Evolutionary conservation across 805 yeast genomes (phyloP), one percentile per base, ranked within the genome.

Genomic region (Grigorovia transvaalensis): DNA sequence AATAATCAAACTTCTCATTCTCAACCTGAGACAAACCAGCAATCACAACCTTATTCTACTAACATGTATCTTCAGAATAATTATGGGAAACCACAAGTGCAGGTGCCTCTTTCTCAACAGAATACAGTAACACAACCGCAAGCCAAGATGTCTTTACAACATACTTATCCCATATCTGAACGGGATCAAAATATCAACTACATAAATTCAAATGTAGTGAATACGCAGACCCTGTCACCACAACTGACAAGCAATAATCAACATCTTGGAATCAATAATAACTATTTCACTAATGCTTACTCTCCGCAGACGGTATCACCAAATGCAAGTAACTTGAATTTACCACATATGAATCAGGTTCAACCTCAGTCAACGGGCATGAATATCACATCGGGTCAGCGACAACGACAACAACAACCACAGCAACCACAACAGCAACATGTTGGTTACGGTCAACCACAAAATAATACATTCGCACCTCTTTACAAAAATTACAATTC

Each of bases 301-400:
- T 61, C 63, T 45, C 66, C 68, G 1, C 51, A 51, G 45, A 56
- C 69, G 12, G 63, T 65, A 27, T 64, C 69, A 2, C 68, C 68
- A 7, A 57, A 53, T 29, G 50, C 56, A 5, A 59, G 63, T 47
- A 51, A 51, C 29, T 17, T 46, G 6, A 61, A 56, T 29, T 29
- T 62, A 23, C 46, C 12, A 15, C n/a, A 27, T 15, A 29, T 9
- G 17, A 44, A 45, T 17, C 45, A 19, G 19, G 19, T 43, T 18
- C 45, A 41, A 33, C 38, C 44, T 11, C 27, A 35, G 46, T 19
- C 30, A 38, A 20, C 46, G 13, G 20, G 20, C 9, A 42, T 42
- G 20, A 18, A 18, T 9, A 33, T 33, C 38, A 5, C 38, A 33
- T 11, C 38, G 15, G 38, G 38, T 44, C 48, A 45, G 18, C 40